Base-by-base conservation (phyloP, 2,329 filamentous ascomycete species). In the Penicillium sp. region DNA sequence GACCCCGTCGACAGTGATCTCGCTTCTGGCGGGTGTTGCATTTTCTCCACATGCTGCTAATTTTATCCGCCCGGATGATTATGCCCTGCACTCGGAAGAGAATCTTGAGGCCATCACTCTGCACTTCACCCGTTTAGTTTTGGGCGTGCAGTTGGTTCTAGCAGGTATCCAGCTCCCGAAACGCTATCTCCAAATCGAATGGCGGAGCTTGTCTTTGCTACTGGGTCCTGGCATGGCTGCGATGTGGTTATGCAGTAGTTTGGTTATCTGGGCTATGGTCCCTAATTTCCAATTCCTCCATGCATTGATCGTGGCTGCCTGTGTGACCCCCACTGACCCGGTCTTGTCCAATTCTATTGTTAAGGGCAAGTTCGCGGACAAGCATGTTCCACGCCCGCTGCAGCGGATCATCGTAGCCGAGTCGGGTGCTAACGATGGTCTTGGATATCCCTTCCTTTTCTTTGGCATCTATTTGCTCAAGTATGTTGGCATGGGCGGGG, bases 311-410 rank as follows among this genome's bases (percentile, higher is more conserved):
- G 82, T 96, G 11, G 93, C 88, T 1, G 90, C 93, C 0, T 96
- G 93, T 71, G 87, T 97, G n/a, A 95, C 93, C 2, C 93, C 93
- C 0, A 97, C 93, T 0, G 93, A 97, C 70, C 93, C 93, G 0
- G 87, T 97, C 1, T 77, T 97, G 40, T 94, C 90, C 16, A 94
- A 95, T 65, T 90, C 90, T 2, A 96, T 97, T 59, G 92, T 97
- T 49, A 97, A 97, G 79, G 93, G 93, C 35, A 93, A 91, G 69
- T 97, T 96, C 72, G 93, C 93, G 0, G 93, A 97, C 71, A 89
- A 93, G 70, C 95, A 97, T 73, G 89, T 97, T 19, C 92, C 93
- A 0, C 88, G 87, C 59, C 85, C 89, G 30, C 80, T 97, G 52
- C 92, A 96, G 79, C 87, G 89, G 65, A 91, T 92, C 68, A 91